Conservation (phyloP, 306 rosid species). For the Morella rubra region DNA sequence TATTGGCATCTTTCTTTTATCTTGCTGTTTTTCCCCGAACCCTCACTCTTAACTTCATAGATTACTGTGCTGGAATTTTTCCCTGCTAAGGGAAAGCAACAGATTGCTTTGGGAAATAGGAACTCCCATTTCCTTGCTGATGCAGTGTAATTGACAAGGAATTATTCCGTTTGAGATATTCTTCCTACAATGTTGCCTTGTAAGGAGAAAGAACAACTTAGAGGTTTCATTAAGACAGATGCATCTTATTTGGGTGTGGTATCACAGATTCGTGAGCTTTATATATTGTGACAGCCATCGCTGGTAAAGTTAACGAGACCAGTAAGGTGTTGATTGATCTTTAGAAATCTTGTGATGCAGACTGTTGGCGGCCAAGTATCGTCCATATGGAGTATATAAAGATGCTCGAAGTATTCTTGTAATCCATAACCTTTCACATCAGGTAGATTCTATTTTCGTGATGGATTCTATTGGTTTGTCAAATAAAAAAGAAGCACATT, state of each 20-base stretch:
- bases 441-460: constrained; percentile 44
- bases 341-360: constrained; percentile 49
- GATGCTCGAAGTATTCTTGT: constrained; percentile 84
- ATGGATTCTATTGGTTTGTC: constrained; percentile 2
- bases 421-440: constrained; percentile 86
- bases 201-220: background rate
- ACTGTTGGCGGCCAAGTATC: constrained; percentile 81
- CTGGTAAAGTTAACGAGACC: constrained; percentile 14
- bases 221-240: background rate
- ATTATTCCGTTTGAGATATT: constrained; percentile 1
- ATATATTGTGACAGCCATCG: constrained; percentile 18
- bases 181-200: background rate
- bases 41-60: background rate
- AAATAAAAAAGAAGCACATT: background rate
- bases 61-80: background rate
- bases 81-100: background rate
- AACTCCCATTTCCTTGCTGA: background rate
- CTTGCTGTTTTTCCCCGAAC: background rate
- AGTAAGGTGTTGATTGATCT: background rate
- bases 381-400: constrained; percentile 72
- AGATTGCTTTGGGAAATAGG: constrained; percentile 3
- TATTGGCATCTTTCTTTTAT: background rate
- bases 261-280: constrained; percentile 19
- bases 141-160: background rate
- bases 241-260: constrained; percentile 13